Evolutionary conservation across 192 early-diverging fungal species (phyloP).

Genomic region (Coemansia sp.): DNA sequence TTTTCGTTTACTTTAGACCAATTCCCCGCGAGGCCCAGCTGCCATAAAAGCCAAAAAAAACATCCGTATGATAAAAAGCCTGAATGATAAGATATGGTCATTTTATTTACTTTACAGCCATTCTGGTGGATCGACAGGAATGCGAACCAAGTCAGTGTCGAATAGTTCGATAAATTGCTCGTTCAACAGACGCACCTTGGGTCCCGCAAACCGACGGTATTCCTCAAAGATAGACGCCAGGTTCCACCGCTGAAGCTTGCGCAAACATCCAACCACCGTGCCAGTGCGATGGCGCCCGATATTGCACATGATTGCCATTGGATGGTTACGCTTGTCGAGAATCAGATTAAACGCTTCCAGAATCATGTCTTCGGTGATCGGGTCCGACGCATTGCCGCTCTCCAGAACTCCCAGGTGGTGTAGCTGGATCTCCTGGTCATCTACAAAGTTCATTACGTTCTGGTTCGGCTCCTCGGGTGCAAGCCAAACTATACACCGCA

Average conservation of each 20-base stretch:
- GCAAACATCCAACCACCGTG: constrained; percentile 96
- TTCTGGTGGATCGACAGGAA: constrained; percentile 69
- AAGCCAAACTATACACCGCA: constrained; percentile 92
- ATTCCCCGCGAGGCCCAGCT: background rate
- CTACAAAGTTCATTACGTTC: constrained; percentile 93
- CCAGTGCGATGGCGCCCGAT: constrained; percentile 95
- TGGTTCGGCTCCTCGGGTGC: constrained; percentile 97
- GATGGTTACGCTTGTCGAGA: constrained; percentile 85
- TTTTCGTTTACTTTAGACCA: background rate
- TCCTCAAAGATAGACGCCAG: constrained; percentile 98
- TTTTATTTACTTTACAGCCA: constrained; percentile 62
- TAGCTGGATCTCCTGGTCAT: constrained; percentile 95
- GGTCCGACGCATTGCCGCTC: constrained; percentile 91
- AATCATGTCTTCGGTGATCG: constrained; percentile 96
- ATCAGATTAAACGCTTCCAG: constrained; percentile 86
- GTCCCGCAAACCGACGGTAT: constrained; percentile 92
- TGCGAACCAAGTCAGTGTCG: constrained; percentile 91
- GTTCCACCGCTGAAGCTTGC: constrained; percentile 98
- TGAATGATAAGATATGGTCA: background rate
- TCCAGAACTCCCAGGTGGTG: constrained; percentile 87
- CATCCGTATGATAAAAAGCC: background rate
- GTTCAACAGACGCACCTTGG: constrained; percentile 95
- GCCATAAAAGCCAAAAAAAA: background rate
- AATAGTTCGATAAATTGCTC: constrained; percentile 96
- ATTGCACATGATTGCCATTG: constrained; percentile 98